These are phyloP conservation scores for Rosa lucieae DNA, from an alignment of 306 rosid species.

Conservation along the genomic window DNA sequence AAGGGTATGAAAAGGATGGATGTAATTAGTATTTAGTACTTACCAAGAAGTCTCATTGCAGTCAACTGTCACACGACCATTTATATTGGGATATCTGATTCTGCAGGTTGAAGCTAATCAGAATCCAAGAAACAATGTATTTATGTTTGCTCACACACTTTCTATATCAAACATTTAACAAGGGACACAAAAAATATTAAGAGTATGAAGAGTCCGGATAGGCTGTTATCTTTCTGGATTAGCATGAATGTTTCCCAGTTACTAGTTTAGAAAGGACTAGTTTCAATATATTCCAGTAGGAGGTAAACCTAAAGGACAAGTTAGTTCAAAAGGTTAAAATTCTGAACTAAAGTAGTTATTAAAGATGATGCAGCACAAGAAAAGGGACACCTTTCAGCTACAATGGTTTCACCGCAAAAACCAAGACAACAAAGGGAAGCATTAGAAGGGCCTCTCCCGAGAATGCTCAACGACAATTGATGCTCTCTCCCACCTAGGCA, in stretches of 20 bases:
- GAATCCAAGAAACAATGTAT: constrained; percentile 16
- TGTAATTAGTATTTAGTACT: constrained; percentile 29
- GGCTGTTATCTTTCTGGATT: neutral
- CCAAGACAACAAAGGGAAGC: constrained; percentile 89
- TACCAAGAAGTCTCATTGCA: constrained; percentile 43
- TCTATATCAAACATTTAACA: no score
- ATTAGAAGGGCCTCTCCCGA: constrained; percentile 80
- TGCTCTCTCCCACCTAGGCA: constrained; percentile 67
- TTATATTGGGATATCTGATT: constrained; percentile 35
- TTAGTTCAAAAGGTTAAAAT: neutral
- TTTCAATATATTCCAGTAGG: constrained; percentile 41
- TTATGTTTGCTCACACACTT: neutral
- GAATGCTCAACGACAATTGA: constrained; percentile 83
- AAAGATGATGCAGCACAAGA: constrained; percentile 22
- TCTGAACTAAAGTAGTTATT: constrained; percentile 21
- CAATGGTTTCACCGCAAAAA: constrained; percentile 78
- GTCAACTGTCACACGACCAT: constrained; percentile 29
- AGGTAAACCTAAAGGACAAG: constrained; percentile 58
- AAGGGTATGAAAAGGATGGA: constrained; percentile 13
- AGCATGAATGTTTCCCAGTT: neutral
- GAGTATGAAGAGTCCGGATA: neutral
- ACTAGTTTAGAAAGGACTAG: constrained; percentile 19
- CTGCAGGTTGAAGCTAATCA: constrained; percentile 27
- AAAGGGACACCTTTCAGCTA: constrained; percentile 58
- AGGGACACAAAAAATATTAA: neutral